Evolutionary conservation across 75 land plant genomes (phyloP).

Genomic region (Gnetum montanum): DNA sequence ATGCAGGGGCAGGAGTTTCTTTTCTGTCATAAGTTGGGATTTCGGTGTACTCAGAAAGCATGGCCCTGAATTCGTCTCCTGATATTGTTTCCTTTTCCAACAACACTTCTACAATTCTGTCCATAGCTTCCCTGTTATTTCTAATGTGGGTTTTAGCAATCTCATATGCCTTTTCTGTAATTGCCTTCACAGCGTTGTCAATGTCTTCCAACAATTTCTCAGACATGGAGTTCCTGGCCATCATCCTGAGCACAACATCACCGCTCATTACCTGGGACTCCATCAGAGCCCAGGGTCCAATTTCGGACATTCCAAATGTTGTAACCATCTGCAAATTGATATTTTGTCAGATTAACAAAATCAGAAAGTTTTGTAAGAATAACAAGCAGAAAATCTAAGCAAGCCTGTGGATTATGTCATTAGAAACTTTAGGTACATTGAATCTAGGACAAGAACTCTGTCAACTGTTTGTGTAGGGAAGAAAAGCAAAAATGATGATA

Average conservation of each 20-base stretch:
- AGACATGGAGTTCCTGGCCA: constrained; percentile 82
- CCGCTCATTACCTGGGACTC: constrained; percentile 59
- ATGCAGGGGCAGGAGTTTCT: neutral
- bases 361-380: too few species aligned
- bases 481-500: too few species aligned
- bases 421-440: neutral
- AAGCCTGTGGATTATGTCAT: too few species aligned
- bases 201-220: constrained; percentile 88
- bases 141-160: constrained; percentile 56
- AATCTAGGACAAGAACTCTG: too few species aligned
- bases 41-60: constrained; percentile 62
- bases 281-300: constrained; percentile 80
- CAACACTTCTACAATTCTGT: constrained; percentile 67
- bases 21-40: constrained; percentile 17
- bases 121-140: constrained; percentile 72
- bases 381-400: too few species aligned
- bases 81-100: constrained; percentile 74
- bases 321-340: constrained; percentile 81
- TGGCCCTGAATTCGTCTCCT: constrained; percentile 77
- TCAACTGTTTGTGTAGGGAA: too few species aligned
- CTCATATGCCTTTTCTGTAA: constrained; percentile 67
- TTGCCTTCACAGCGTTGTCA: constrained; percentile 51
- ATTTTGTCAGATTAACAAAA: neutral
- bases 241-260: constrained; percentile 74
- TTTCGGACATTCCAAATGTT: constrained; percentile 82